Percentiles rank a stretch among this genome's conserved stretches.
These are phyloP conservation scores for Astrothelium macrocarpum DNA, from an alignment of 495 filamentous ascomycete genomes.

Conservation along the genomic window DNA sequence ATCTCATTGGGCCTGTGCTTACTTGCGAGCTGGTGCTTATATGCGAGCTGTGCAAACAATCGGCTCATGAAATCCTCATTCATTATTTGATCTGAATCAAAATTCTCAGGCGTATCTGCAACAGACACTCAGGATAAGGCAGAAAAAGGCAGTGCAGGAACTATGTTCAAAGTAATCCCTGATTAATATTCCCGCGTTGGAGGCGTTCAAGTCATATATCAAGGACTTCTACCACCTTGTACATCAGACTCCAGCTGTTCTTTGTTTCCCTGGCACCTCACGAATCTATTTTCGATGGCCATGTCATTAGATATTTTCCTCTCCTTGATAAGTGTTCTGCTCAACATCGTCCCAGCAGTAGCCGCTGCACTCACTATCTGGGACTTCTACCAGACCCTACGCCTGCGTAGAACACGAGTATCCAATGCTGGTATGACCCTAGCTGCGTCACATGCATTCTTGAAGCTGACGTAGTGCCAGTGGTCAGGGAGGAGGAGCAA, in stretches of 20 bases:
- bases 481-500: neutral
- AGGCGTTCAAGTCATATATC: neutral
- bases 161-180: too few relatives aligned
- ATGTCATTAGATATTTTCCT: neutral
- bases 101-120: too few relatives aligned
- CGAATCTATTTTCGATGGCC: neutral
- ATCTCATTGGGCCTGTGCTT: too few relatives aligned
- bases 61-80: too few relatives aligned
- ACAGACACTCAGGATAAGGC: too few relatives aligned
- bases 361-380: neutral
- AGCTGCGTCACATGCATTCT: neutral
- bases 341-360: neutral
- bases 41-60: too few relatives aligned
- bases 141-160: too few relatives aligned
- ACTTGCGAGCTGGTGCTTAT: too few relatives aligned
- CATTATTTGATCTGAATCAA: too few relatives aligned
- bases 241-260: neutral
- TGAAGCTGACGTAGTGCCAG: neutral
- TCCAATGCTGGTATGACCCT: neutral
- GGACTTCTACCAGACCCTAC: neutral
- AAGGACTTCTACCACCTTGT: neutral
- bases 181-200: too few relatives aligned
- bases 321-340: neutral
- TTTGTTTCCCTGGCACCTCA: neutral
- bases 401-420: neutral